These are phyloP conservation scores for Lachnellula occidentalis DNA, from an alignment of 2,329 filamentous ascomycete species.

Conservation along the genomic window DNA sequence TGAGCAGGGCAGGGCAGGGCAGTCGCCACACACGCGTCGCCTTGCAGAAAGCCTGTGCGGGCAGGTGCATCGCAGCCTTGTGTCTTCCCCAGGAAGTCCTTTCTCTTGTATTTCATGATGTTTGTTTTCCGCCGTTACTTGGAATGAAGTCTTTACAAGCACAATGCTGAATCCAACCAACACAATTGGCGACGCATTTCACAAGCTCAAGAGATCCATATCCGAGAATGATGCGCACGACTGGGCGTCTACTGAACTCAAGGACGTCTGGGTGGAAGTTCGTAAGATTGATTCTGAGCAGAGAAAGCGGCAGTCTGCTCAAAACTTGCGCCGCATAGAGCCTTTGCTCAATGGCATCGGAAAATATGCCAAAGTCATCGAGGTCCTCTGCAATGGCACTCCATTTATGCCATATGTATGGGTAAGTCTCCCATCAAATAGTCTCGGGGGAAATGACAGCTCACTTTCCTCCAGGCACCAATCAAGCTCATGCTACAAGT, in stretches of 20 bases:
- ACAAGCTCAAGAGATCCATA: conserved; percentile 9
- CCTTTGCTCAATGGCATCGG: conserved; percentile 38
- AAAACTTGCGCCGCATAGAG: conserved; percentile 39
- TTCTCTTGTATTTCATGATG: no score
- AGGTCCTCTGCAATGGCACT: conserved; percentile 42
- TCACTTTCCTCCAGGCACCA: conserved; percentile 5
- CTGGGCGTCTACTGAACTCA: conserved; percentile 28
- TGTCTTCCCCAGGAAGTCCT: no score
- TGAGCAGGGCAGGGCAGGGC: no score
- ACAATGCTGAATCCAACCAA: conserved; percentile 1
- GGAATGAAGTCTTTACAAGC: no score
- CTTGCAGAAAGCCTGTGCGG: no score
- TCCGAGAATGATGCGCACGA: conserved; percentile 7
- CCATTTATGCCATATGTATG: conserved; percentile 42
- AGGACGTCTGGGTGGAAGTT: conserved; percentile 34
- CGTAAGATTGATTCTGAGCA: conserved; percentile 37
- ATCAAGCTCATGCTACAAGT: conserved; percentile 12
- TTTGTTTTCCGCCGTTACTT: no score
- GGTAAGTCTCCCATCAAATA: conserved; percentile 17
- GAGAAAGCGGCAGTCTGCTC: conserved; percentile 33
- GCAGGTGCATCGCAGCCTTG: no score
- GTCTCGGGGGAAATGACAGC: not conserved
- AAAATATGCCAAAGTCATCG: conserved; percentile 38
- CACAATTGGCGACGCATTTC: conserved; percentile 8
- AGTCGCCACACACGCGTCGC: no score